A percentile compares a stretch with the other conserved stretches of the same genome.
phyloP scores from a whole-genome alignment of 768 basidiomycete species.

The Leccinum rimulosum region DNA sequence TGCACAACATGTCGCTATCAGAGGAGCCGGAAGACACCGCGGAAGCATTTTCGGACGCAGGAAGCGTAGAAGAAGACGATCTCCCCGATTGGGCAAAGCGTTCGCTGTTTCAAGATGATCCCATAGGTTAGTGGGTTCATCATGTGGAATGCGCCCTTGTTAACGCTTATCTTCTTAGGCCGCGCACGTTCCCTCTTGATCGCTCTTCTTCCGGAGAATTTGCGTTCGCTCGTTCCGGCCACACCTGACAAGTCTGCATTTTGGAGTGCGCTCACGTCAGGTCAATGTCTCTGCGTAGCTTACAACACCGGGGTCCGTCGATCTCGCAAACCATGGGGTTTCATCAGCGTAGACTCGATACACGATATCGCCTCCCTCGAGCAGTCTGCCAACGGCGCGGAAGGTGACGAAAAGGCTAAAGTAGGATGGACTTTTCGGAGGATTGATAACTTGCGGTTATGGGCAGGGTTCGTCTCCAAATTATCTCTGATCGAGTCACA shows the following conservation, averaged over 20 bases:
- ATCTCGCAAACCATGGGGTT: conserved; percentile 86
- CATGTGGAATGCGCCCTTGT: background rate
- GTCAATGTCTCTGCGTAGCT: conserved; percentile 75
- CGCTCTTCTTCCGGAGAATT: conserved; percentile 54
- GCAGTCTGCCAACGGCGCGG: conserved; percentile 37
- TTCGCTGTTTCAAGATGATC: conserved; percentile 49
- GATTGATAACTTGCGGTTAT: conserved; percentile 81
- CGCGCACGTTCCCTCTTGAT: conserved; percentile 63
- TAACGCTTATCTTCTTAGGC: conserved; percentile 38
- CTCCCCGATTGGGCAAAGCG: conserved; percentile 78
- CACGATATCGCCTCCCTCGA: conserved; percentile 78
- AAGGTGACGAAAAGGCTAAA: conserved; percentile 43
- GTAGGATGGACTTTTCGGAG: conserved; percentile 82
- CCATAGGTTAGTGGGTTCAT: conserved; percentile 49
- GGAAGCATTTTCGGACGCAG: conserved; percentile 38
- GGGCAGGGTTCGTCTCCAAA: conserved; percentile 66
- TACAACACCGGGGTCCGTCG: conserved; percentile 81
- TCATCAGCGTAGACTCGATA: conserved; percentile 70
- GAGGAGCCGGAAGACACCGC: conserved; percentile 60
- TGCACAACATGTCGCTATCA: conserved; percentile 46
- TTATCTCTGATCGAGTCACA: background rate
- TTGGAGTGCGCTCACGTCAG: conserved; percentile 62
- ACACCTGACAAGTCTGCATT: conserved; percentile 38
- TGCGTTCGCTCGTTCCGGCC: conserved; percentile 42
- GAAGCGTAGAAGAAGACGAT: conserved; percentile 63